Base-by-base conservation (phyloP, 176 grass and related monocot species). In the Tillandsia leiboldiana region DNA sequence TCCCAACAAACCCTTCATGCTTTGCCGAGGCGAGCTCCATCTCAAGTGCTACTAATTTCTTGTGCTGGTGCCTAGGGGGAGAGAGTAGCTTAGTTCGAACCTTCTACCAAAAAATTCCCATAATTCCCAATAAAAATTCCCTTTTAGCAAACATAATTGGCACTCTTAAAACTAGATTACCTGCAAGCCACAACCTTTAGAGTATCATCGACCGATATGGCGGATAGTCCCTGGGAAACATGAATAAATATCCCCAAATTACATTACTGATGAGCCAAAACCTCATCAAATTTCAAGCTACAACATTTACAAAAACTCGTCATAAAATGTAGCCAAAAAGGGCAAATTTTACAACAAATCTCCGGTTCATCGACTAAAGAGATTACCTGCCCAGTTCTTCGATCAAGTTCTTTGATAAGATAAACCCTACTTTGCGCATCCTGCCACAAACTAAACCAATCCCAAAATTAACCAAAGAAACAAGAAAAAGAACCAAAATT, bases 161-260 rank as follows among this genome's bases (percentile, higher is more conserved):
- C 15, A 17, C 17, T 48, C 49, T 27, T 28, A 57, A 74, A 47
- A 49, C 66, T 49, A 59, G 20, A 84, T 28, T 85, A 99, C 94
- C 90, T 99, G 90, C 90, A 99, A 20, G 90, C 78, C 23, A 93
- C 94, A 70, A 93, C 84, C 77, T 99, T 99, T 70, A 99, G 77
- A 10, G 87, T 99, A 68, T 99, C 90, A 33, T 93, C 94, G 17
- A 99, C 94, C 42, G 87, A 93, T 74, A 99, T 90, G 42, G 89
- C 77, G 8, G 87, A 81, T 23, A 87, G 87, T 20, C 80, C 94
- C 87, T 99, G 72, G 77, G 90, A 66, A 50, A 61, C 56, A 61
- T 2, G 15, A 61, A 20, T 42, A 61, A 20, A 61, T 20, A 23
- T 23, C 54, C 54, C 22, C 14, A 59, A 59, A 59, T 59, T 59